These are phyloP conservation scores for Xylaria sp. DNA, from an alignment of 2,329 filamentous ascomycete species.

Conservation along the genomic window DNA sequence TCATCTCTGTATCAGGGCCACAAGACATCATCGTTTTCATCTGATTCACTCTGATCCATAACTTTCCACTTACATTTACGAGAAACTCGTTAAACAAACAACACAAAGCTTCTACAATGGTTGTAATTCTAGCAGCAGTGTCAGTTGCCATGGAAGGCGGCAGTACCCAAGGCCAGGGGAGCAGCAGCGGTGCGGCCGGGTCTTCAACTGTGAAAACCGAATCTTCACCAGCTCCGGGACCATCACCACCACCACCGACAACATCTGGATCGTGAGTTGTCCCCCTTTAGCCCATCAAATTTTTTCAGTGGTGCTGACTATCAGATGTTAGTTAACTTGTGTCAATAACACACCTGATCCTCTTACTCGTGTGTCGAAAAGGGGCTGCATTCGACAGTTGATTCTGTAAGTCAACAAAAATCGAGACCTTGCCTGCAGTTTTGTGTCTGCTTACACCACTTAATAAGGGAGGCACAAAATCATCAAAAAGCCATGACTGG, in stretches of 20 bases:
- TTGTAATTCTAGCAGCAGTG: constrained; percentile 37
- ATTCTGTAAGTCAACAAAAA: constrained; percentile 4
- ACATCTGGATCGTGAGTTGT: constrained; percentile 29
- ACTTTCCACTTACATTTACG: background rate
- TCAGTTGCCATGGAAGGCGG: constrained; percentile 27
- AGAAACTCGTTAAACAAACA: background rate
- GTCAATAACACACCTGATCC: background rate
- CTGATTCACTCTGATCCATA: constrained; percentile 9
- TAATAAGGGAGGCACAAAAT: background rate
- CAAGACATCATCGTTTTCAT: constrained; percentile 13
- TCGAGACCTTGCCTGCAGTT: background rate
- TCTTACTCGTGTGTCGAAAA: background rate
- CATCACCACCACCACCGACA: constrained; percentile 20
- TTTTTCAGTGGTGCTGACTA: constrained; percentile 7
- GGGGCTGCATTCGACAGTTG: background rate
- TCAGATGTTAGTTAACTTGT: background rate
- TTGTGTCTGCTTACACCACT: background rate
- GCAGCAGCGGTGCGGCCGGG: constrained; percentile 16
- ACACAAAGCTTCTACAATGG: constrained; percentile 22
- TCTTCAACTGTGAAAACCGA: constrained; percentile 27
- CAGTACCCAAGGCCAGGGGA: constrained; percentile 21
- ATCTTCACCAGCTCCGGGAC: constrained; percentile 23
- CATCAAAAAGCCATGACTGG: no score
- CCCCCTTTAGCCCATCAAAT: no score
- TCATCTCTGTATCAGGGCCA: constrained; percentile 5